These are phyloP conservation scores for Candida namnaoensis DNA, from an alignment of 805 yeast species.

Conservation along the genomic window DNA sequence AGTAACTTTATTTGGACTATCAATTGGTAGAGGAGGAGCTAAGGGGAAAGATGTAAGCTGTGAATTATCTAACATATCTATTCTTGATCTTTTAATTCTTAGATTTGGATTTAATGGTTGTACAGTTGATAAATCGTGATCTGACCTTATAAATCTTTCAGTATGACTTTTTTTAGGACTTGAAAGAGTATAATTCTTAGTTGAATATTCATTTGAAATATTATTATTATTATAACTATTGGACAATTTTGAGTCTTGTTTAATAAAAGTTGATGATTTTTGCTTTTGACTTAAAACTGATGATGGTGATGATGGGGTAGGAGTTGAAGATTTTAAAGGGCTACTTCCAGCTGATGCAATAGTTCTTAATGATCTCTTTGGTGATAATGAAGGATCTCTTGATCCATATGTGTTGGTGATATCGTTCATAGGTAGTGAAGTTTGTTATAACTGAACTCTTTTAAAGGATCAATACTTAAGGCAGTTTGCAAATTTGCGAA, in stretches of 20 bases:
- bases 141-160: neutral
- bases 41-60: slow-evolving; percentile 28
- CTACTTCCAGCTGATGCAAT: neutral
- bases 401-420: neutral
- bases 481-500: too few relatives aligned
- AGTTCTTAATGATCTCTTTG: neutral
- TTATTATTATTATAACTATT: neutral
- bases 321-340: neutral
- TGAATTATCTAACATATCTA: slow-evolving; percentile 28
- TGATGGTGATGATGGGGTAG: neutral
- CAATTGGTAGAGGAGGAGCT: slow-evolving; percentile 20
- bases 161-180: neutral
- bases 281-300: neutral
- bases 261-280: neutral
- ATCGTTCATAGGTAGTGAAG: neutral
- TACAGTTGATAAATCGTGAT: neutral
- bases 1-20: slow-evolving; percentile 2
- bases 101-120: neutral
- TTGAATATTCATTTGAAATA: too few relatives aligned
- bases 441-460: too few relatives aligned
- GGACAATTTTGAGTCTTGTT: too few relatives aligned
- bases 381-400: neutral
- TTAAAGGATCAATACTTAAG: too few relatives aligned
- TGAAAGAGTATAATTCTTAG: too few relatives aligned
- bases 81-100: slow-evolving; percentile 17